These are phyloP conservation scores for Rhododendron ovatum DNA, from an alignment of 148 eudicot species.

Conservation along the genomic window DNA sequence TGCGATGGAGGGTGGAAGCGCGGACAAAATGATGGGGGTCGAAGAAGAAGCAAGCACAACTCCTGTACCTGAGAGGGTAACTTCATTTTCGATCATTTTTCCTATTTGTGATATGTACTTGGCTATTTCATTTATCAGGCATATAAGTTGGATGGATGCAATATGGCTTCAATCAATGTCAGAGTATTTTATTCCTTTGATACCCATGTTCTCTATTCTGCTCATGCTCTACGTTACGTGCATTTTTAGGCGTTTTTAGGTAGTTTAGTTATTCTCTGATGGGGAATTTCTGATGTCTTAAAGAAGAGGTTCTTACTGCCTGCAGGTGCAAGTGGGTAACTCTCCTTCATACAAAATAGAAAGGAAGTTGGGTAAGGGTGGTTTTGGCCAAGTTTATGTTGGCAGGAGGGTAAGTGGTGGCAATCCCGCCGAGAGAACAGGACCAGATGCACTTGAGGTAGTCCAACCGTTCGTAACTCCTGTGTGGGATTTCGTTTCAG, in stretches of 20 bases:
- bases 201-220: not conserved
- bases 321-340: slow-evolving; percentile 84
- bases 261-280: not conserved
- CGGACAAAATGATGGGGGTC: slow-evolving; percentile 53
- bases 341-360: slow-evolving; percentile 77
- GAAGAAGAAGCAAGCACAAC: slow-evolving; percentile 75
- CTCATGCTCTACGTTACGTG: not conserved
- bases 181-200: not conserved
- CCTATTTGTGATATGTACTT: not conserved
- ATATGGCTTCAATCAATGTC: not conserved
- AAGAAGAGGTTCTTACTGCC: not conserved
- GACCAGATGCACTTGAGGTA: slow-evolving; percentile 77
- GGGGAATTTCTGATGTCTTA: too few relatives aligned
- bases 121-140: not conserved
- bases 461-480: not conserved
- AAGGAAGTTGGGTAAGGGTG: slow-evolving; percentile 84
- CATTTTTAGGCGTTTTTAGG: not conserved
- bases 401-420: slow-evolving; percentile 76
- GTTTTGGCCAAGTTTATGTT: slow-evolving; percentile 88
- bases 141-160: not conserved
- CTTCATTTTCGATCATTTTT: not conserved
- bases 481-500: not conserved
- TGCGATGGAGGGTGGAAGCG: slow-evolving; percentile 81
- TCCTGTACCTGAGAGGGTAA: slow-evolving; percentile 90
- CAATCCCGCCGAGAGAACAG: slow-evolving; percentile 56